Evolutionary conservation across 208 protist species (phyloP).

Genomic region (Trypanosoma lewisi): DNA sequence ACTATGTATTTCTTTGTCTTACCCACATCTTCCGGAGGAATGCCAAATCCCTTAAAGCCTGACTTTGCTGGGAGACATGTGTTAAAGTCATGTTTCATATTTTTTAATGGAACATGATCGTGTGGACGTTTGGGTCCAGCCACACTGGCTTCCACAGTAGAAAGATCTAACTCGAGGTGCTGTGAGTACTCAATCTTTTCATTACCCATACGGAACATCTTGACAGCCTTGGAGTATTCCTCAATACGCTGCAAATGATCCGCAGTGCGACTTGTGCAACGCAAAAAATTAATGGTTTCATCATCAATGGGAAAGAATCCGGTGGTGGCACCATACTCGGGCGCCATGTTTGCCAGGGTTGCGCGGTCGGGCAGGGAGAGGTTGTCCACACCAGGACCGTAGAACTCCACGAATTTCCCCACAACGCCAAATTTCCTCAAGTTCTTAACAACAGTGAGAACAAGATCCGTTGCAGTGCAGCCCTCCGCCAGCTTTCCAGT

Average conservation of each 20-base stretch:
- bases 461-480: constrained; percentile 96
- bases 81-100: constrained; percentile 93
- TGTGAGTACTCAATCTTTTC: constrained; percentile 87
- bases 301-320: constrained; percentile 96
- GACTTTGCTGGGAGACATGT: constrained; percentile 85
- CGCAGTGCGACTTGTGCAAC: constrained; percentile 76
- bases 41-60: constrained; percentile 96
- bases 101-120: constrained; percentile 90
- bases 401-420: constrained; percentile 98
- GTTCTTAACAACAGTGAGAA: constrained; percentile 93
- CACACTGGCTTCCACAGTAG: constrained; percentile 85
- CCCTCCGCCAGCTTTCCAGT: constrained; percentile 87
- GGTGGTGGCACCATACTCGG: constrained; percentile 95
- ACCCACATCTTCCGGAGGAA: constrained; percentile 68
- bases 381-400: constrained; percentile 87
- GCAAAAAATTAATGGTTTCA: constrained; percentile 92
- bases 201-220: constrained; percentile 80
- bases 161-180: constrained; percentile 91
- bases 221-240: constrained; percentile 87
- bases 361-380: constrained; percentile 93
- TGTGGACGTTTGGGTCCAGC: constrained; percentile 95
- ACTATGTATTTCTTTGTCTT: constrained; percentile 82
- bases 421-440: constrained; percentile 94
- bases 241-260: constrained; percentile 90
- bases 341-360: constrained; percentile 97